Conservation (phyloP, 306 rosid genomes). For the Citrullus amarus region DNA sequence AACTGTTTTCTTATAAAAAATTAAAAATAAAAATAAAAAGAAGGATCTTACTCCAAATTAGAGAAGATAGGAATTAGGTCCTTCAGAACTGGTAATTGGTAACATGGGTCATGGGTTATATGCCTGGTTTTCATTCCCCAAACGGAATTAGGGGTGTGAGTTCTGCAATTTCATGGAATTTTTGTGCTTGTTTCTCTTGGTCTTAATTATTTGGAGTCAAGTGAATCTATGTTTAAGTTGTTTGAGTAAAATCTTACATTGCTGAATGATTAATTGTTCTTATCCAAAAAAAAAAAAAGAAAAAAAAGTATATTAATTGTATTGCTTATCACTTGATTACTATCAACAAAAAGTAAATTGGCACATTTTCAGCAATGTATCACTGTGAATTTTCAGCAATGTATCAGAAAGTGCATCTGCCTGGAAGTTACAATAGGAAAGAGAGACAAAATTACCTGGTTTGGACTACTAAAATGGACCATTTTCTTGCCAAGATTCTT, state of each 20-base stretch:
- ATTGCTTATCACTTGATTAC: not conserved
- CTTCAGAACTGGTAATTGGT: not conserved
- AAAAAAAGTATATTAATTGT: not conserved
- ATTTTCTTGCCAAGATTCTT: constrained; percentile 31
- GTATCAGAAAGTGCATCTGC: constrained; percentile 21
- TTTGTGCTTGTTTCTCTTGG: not conserved
- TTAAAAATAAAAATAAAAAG: not conserved
- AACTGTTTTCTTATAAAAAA: not conserved
- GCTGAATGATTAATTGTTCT: not conserved
- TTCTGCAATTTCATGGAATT: not conserved
- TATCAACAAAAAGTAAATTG: not conserved
- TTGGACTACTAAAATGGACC: constrained; percentile 52
- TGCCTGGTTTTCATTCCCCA: not conserved
- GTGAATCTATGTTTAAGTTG: not conserved
- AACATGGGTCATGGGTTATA: not conserved
- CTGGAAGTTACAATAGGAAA: constrained; percentile 31
- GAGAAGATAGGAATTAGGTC: not conserved
- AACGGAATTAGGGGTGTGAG: not conserved
- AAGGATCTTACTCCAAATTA: not conserved
- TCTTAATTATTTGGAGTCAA: not conserved
- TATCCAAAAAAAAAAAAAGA: too few species aligned
- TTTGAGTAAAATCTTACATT: not conserved
- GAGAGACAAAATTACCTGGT: constrained; percentile 28
- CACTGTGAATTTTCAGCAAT: constrained; percentile 19
- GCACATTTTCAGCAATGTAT: constrained; percentile 1